Evolutionary conservation across 371 early-diverging fungal genomes (phyloP).

Genomic region (Actinomortierella ambigua): DNA sequence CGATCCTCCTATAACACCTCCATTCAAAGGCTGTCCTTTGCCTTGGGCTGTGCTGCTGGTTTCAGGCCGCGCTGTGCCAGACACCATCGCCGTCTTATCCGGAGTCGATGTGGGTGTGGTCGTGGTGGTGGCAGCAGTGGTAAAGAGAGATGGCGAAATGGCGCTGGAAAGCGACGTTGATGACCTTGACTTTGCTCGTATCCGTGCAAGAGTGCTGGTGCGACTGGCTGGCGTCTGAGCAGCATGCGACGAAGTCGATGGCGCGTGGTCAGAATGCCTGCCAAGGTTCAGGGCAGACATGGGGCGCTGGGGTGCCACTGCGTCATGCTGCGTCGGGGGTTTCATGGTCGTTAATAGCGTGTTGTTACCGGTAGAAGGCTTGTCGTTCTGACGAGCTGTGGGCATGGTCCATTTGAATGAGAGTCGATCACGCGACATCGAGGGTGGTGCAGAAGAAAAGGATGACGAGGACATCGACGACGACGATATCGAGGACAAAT

Average conservation of each 20-base stretch:
- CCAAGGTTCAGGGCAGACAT: neutral
- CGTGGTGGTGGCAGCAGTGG: neutral
- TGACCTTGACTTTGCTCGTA: neutral
- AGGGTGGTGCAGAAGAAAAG: too few relatives aligned
- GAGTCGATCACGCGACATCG: too few relatives aligned
- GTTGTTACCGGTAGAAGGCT: neutral
- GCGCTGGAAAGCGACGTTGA: neutral
- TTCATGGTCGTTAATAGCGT: neutral
- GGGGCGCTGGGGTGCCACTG: neutral
- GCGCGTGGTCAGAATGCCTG: neutral
- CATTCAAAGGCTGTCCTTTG: neutral
- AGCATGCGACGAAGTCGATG: neutral
- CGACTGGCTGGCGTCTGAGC: neutral
- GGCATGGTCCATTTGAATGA: too few relatives aligned
- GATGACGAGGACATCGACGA: too few relatives aligned
- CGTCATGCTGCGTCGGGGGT: neutral
- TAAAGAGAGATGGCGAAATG: neutral
- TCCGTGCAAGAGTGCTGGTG: too few relatives aligned
- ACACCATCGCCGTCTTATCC: neutral
- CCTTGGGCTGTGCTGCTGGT: neutral
- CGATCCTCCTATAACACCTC: neutral
- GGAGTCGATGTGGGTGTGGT: conserved; percentile 6
- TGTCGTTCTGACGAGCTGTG: conserved; percentile 1
- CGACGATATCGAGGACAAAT: too few relatives aligned
- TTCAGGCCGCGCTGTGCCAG: neutral